phyloP scores from a whole-genome alignment of 2,329 filamentous ascomycete species.

The Neodidymelliopsis sp. region DNA sequence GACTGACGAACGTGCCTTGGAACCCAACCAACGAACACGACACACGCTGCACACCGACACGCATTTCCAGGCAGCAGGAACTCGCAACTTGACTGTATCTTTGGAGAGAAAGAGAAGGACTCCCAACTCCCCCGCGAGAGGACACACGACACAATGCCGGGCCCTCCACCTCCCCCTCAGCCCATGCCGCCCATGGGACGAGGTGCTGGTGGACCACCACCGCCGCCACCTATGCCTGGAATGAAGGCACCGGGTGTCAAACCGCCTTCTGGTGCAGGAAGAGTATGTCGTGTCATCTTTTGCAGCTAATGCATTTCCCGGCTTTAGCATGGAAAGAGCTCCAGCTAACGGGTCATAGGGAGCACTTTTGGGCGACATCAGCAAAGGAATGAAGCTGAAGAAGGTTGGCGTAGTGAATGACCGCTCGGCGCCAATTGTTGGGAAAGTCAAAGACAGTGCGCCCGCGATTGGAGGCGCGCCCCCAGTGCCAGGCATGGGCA shows the following conservation, averaged over 20 bases:
- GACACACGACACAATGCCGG: conserved; percentile 40
- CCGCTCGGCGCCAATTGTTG: conserved; percentile 80
- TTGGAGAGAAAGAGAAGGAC: background rate
- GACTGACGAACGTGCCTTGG: conserved; percentile 12
- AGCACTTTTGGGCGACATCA: conserved; percentile 86
- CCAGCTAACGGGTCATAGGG: conserved; percentile 63
- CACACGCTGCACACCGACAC: conserved; percentile 24
- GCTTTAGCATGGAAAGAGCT: conserved; percentile 14
- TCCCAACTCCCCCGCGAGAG: background rate
- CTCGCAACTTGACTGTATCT: background rate
- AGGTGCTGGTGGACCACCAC: conserved; percentile 47
- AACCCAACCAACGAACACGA: conserved; percentile 26
- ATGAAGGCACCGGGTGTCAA: conserved; percentile 44
- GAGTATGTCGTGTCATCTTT: conserved; percentile 33
- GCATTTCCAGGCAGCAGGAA: conserved; percentile 26
- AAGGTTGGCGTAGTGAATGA: conserved; percentile 88
- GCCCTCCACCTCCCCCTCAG: conserved; percentile 47
- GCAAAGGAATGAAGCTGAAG: conserved; percentile 79
- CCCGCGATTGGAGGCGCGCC: conserved; percentile 77
- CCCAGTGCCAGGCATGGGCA: conserved; percentile 71
- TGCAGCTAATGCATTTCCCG: background rate
- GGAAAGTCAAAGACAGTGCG: conserved; percentile 63
- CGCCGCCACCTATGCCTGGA: conserved; percentile 48
- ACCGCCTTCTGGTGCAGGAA: conserved; percentile 42
- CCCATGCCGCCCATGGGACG: conserved; percentile 50